Evolutionary conservation across 2,329 filamentous ascomycete genomes (phyloP).

Genomic region (Pseudogymnoascus sp.): DNA sequence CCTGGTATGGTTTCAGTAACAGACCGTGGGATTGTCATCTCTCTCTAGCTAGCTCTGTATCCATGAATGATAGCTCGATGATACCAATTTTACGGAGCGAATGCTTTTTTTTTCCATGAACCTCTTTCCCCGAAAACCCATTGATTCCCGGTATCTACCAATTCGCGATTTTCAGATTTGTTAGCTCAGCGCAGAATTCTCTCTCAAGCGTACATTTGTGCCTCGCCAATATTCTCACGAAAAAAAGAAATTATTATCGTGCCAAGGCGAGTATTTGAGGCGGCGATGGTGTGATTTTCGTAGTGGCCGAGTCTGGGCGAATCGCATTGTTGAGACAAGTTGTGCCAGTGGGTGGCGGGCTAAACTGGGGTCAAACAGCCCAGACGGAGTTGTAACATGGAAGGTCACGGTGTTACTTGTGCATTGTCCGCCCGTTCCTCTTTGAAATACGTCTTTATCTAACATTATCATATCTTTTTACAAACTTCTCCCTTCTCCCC

Average conservation of each 20-base stretch:
- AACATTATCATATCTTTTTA: background rate
- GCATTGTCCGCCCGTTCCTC: background rate
- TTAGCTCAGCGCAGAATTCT: background rate
- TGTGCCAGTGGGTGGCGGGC: background rate
- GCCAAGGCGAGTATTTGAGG: background rate
- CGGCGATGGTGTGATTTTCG: slow-evolving; percentile 6
- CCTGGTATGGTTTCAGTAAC: slow-evolving; percentile 21
- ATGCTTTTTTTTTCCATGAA: slow-evolving; percentile 10
- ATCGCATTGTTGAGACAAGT: background rate
- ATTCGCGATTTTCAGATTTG: background rate
- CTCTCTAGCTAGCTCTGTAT: slow-evolving; percentile 23
- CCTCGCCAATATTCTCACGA: background rate
- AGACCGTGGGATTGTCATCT: slow-evolving; percentile 3
- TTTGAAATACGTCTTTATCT: background rate
- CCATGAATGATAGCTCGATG: slow-evolving; percentile 28
- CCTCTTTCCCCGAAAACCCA: background rate
- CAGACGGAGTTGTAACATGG: slow-evolving; percentile 1
- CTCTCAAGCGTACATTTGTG: background rate
- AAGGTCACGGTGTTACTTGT: background rate
- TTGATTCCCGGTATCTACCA: background rate
- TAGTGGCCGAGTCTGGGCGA: background rate
- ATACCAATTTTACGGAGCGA: slow-evolving; percentile 22
- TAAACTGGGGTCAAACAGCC: background rate
- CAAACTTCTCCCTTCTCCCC: background rate
- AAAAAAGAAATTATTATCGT: slow-evolving; percentile 10